These are phyloP conservation scores for Nakazawaea wyomingensis DNA, from an alignment of 805 yeast species.

Conservation along the genomic window DNA sequence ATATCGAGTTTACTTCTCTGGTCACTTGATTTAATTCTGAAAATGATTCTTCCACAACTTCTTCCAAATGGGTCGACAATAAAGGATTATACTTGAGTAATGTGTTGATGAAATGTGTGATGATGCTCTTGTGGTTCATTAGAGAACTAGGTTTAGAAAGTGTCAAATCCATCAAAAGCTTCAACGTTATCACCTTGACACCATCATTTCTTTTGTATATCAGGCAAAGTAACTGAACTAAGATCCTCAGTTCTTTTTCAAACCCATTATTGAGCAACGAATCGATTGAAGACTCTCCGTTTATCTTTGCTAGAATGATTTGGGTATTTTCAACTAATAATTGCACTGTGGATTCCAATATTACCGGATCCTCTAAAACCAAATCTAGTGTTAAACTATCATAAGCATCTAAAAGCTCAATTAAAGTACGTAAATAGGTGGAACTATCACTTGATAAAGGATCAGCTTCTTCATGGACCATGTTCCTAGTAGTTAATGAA, in stretches of 20 bases:
- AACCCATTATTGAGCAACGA: not conserved
- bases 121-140: not conserved
- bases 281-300: not conserved
- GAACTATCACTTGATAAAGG: not conserved
- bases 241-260: slow-evolving; percentile 1
- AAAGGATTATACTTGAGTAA: not conserved
- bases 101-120: not conserved
- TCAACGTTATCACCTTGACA: slow-evolving; percentile 6
- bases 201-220: not conserved
- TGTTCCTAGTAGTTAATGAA: too few species aligned
- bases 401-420: not conserved
- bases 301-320: not conserved
- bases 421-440: not conserved
- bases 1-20: not conserved
- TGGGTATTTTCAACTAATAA: not conserved
- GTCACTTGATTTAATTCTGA: not conserved
- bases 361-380: slow-evolving; percentile 6
- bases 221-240: not conserved
- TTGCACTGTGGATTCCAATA: slow-evolving; percentile 1
- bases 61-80: not conserved
- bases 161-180: slow-evolving; percentile 1
- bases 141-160: slow-evolving; percentile 2
- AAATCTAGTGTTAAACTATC: not conserved
- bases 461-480: not conserved
- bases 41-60: not conserved